phyloP scores from a whole-genome alignment of 2,329 filamentous ascomycete genomes.

The Diaporthe longicolla region DNA sequence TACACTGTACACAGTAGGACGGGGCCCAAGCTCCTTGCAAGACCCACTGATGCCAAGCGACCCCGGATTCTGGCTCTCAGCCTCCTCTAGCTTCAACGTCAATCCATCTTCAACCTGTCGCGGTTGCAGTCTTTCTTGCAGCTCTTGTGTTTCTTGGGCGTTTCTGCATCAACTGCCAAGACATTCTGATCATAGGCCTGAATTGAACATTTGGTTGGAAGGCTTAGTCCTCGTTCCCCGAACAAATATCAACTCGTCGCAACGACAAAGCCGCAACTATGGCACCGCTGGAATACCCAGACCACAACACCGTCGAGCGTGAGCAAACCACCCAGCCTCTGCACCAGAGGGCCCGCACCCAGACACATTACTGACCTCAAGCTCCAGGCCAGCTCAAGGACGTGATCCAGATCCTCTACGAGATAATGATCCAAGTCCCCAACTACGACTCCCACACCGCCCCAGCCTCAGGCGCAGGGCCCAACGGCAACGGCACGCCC shows the following conservation, averaged over 20 bases:
- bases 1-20: too few species aligned
- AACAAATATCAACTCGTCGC: neutral
- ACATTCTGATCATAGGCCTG: too few species aligned
- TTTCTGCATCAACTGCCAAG: neutral
- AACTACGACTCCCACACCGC: constrained; percentile 69
- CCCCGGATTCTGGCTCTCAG: constrained; percentile 29
- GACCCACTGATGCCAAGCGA: constrained; percentile 15
- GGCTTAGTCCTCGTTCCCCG: neutral
- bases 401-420: constrained; percentile 74
- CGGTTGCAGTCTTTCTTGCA: neutral
- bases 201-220: neutral
- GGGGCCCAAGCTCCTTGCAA: constrained; percentile 25
- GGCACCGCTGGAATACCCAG: constrained; percentile 48
- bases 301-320: constrained; percentile 47
- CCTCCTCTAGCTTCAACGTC: neutral
- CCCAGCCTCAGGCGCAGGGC: constrained; percentile 45
- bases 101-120: neutral
- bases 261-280: constrained; percentile 38
- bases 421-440: constrained; percentile 73
- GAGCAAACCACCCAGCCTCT: constrained; percentile 6
- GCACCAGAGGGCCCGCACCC: neutral
- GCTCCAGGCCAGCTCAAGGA: constrained; percentile 70
- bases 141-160: neutral
- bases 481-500: constrained; percentile 68
- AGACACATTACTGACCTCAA: neutral